phyloP scores from a whole-genome alignment of 140 eudicot genomes.

The Anethum foeniculum region DNA sequence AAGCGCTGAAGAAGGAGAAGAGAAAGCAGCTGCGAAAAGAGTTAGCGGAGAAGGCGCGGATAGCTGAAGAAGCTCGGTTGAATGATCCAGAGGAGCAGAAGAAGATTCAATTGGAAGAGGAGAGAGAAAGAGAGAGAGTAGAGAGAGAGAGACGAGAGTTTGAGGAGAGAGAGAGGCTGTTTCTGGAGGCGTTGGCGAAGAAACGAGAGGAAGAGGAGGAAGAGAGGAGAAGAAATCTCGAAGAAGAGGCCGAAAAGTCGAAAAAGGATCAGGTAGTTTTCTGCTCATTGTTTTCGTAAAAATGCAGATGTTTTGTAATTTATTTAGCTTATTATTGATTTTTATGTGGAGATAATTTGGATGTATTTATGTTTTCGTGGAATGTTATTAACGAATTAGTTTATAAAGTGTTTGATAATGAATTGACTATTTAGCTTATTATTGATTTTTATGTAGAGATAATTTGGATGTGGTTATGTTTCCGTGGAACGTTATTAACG shows the following conservation, averaged over 20 bases:
- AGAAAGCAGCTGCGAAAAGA: constrained; percentile 76
- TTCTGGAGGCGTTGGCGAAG: constrained; percentile 44
- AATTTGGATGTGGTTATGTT: not conserved
- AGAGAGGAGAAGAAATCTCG: constrained; percentile 24
- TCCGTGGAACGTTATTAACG: not conserved
- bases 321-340: not conserved
- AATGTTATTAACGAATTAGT: not conserved
- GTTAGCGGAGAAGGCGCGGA: constrained; percentile 62
- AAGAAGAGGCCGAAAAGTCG: constrained; percentile 21
- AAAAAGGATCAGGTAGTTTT: constrained; percentile 32
- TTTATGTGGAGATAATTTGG: not conserved
- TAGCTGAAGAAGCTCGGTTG: constrained; percentile 57
- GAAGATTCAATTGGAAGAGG: constrained; percentile 50
- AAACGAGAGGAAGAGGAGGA: constrained; percentile 40
- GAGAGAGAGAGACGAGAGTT: constrained; percentile 69
- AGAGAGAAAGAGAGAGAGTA: constrained; percentile 46
- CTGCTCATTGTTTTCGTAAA: not conserved
- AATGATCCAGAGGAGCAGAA: constrained; percentile 69
- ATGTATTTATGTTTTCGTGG: not conserved
- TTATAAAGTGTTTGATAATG: not conserved
- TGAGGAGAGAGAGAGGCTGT: constrained; percentile 73
- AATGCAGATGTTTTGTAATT: not conserved
- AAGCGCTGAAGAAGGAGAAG: constrained; percentile 80
- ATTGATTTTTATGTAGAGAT: not conserved
- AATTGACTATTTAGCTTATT: not conserved